Evolutionary conservation across 1,139 yeast species (phyloP).

Genomic region (Debaryomycetaceae sp.): DNA sequence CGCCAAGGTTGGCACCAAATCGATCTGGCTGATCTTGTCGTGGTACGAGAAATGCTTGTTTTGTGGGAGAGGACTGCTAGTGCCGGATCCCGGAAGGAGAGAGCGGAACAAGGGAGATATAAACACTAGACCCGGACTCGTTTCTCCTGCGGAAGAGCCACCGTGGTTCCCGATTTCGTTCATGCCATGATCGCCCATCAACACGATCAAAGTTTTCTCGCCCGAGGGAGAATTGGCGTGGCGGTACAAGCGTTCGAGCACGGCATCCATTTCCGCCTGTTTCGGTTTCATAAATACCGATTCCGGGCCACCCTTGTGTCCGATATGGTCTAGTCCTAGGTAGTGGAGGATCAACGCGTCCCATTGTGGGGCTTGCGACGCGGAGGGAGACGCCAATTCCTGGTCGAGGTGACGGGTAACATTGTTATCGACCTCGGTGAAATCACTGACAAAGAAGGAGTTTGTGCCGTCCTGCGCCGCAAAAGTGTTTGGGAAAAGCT

Average conservation of each 20-base stretch:
- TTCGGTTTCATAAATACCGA: conserved; percentile 73
- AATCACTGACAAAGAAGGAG: conserved; percentile 89
- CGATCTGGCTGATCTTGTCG: conserved; percentile 60
- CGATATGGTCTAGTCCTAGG: conserved; percentile 91
- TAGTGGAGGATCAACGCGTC: conserved; percentile 84
- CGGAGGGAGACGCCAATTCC: conserved; percentile 25
- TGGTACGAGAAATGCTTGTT: conserved; percentile 42
- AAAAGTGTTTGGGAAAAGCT: conserved; percentile 57
- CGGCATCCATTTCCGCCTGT: conserved; percentile 74
- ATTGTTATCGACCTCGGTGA: conserved; percentile 84
- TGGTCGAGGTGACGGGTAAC: conserved; percentile 76
- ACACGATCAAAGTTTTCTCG: conserved; percentile 55
- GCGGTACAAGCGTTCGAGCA: conserved; percentile 44
- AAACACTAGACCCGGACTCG: conserved; percentile 70
- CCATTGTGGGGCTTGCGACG: conserved; percentile 36
- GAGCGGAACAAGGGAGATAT: conserved; percentile 48
- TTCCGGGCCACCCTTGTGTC: conserved; percentile 89
- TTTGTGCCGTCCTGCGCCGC: conserved; percentile 72
- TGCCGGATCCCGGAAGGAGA: conserved; percentile 7
- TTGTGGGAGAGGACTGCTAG: conserved; percentile 25
- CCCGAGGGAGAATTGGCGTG: conserved; percentile 10
- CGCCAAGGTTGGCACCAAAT: conserved; percentile 78
- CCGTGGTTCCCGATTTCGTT: conserved; percentile 92
- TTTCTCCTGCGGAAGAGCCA: conserved; percentile 86
- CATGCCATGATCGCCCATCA: conserved; percentile 96